Conservation (phyloP, 805 yeast species). For the Kluyveromyces aestuarii region DNA sequence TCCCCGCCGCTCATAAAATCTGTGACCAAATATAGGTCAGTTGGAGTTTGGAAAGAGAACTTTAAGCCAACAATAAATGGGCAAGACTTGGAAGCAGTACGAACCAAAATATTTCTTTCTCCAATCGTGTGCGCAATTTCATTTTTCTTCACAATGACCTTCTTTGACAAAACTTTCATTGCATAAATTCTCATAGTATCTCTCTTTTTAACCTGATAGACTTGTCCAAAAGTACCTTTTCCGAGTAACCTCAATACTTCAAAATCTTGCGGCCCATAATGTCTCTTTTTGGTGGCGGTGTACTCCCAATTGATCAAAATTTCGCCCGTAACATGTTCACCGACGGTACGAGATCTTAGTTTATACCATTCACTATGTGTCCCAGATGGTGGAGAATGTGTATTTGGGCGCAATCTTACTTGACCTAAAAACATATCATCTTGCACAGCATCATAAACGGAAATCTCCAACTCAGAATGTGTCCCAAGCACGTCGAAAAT, state of each 20-base stretch:
- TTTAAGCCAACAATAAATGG: slow-evolving; percentile 95
- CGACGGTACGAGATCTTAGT: slow-evolving; percentile 62
- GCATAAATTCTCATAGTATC: slow-evolving; percentile 92
- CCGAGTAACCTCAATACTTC: slow-evolving; percentile 86
- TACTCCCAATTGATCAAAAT: slow-evolving; percentile 70
- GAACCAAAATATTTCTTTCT: slow-evolving; percentile 87
- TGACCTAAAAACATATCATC: slow-evolving; percentile 86
- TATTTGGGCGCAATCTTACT: slow-evolving; percentile 61
- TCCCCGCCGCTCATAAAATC: slow-evolving; percentile 99
- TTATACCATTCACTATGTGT: slow-evolving; percentile 66
- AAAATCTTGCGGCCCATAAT: slow-evolving; percentile 90
- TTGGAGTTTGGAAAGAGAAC: slow-evolving; percentile 92
- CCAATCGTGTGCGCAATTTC: slow-evolving; percentile 98
- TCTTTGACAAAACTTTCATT: slow-evolving; percentile 92
- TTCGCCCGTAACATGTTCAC: slow-evolving; percentile 71
- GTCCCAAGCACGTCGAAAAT: slow-evolving; percentile 85
- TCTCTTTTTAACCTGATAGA: slow-evolving; percentile 85
- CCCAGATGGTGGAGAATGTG: slow-evolving; percentile 19
- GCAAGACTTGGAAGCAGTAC: slow-evolving; percentile 80
- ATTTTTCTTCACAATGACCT: slow-evolving; percentile 91
- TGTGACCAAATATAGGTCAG: slow-evolving; percentile 86
- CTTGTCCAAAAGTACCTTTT: slow-evolving; percentile 97
- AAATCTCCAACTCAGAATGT: slow-evolving; percentile 74
- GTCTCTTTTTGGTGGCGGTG: slow-evolving; percentile 57
- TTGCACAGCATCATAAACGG: slow-evolving; percentile 79